Evolutionary conservation across 495 filamentous ascomycete species (phyloP).

Genomic region (Neurospora sp.): DNA sequence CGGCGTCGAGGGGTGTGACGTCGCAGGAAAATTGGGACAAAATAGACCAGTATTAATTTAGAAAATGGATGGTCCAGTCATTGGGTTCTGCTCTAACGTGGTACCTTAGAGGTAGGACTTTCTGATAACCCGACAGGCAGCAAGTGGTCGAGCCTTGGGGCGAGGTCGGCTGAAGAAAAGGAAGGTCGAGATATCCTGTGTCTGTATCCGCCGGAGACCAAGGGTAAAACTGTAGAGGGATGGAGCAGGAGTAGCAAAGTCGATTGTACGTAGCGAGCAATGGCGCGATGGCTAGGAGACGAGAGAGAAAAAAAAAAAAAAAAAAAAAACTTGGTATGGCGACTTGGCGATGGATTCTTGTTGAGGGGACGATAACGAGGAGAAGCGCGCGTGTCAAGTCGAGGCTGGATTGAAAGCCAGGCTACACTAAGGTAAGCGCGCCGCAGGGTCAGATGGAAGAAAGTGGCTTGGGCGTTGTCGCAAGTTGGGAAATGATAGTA

Average conservation of each 20-base stretch:
- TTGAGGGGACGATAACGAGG: background rate
- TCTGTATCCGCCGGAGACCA: background rate
- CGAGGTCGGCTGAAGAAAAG: background rate
- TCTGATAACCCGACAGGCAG: background rate
- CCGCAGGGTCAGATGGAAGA: background rate
- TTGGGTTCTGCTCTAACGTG: background rate
- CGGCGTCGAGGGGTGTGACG: background rate
- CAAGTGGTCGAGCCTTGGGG: background rate
- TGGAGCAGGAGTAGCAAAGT: background rate
- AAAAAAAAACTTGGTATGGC: background rate
- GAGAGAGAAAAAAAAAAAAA: background rate
- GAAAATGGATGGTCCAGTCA: background rate
- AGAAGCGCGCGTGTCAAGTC: background rate
- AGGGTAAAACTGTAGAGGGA: background rate
- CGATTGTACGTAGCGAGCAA: background rate
- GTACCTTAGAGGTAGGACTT: background rate
- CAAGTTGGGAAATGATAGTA: background rate
- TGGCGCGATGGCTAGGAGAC: background rate
- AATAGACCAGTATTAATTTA: background rate
- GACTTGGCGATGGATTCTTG: conserved; percentile 11
- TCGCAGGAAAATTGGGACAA: background rate
- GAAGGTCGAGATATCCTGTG: background rate
- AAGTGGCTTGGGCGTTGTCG: background rate
- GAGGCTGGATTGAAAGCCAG: background rate
- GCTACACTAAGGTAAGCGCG: background rate